These are phyloP conservation scores for Petunia secreta DNA, from an alignment of 257 asterid genomes.

Conservation along the genomic window DNA sequence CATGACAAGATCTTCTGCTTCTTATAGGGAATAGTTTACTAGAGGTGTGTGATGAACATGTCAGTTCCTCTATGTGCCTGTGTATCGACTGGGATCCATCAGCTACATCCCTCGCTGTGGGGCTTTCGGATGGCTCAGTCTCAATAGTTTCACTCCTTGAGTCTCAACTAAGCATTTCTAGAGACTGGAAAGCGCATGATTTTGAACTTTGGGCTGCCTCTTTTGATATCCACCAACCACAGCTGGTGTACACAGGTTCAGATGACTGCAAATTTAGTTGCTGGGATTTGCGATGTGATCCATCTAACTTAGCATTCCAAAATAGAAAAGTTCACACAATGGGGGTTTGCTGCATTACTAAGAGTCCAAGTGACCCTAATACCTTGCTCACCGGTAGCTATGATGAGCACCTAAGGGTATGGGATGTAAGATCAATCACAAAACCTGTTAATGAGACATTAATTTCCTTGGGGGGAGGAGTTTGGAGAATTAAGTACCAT, in stretches of 20 bases:
- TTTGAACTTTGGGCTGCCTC: constrained; percentile 92
- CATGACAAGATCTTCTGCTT: constrained; percentile 13
- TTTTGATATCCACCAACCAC: constrained; percentile 79
- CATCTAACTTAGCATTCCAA: constrained; percentile 61
- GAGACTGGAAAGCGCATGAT: constrained; percentile 86
- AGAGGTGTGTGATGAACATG: constrained; percentile 49
- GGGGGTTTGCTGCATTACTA: constrained; percentile 85
- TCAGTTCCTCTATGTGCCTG: constrained; percentile 86
- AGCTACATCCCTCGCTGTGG: constrained; percentile 72
- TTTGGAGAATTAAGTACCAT: constrained; percentile 92
- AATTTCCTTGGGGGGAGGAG: constrained; percentile 64
- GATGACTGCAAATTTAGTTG: constrained; percentile 90
- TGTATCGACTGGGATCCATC: constrained; percentile 83
- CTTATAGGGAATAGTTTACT: constrained; percentile 55
- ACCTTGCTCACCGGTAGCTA: constrained; percentile 78
- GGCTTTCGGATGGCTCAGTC: constrained; percentile 85
- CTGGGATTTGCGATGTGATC: constrained; percentile 81
- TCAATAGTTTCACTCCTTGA: constrained; percentile 63
- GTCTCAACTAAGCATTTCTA: constrained; percentile 49
- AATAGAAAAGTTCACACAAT: constrained; percentile 66
- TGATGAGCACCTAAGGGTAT: constrained; percentile 74
- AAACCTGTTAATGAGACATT: constrained; percentile 58
- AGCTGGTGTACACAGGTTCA: constrained; percentile 70
- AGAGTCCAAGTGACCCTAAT: constrained; percentile 69
- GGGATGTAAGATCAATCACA: constrained; percentile 86